phyloP scores from a whole-genome alignment of 2,329 filamentous ascomycete species.

The Metarhizium rileyi region DNA sequence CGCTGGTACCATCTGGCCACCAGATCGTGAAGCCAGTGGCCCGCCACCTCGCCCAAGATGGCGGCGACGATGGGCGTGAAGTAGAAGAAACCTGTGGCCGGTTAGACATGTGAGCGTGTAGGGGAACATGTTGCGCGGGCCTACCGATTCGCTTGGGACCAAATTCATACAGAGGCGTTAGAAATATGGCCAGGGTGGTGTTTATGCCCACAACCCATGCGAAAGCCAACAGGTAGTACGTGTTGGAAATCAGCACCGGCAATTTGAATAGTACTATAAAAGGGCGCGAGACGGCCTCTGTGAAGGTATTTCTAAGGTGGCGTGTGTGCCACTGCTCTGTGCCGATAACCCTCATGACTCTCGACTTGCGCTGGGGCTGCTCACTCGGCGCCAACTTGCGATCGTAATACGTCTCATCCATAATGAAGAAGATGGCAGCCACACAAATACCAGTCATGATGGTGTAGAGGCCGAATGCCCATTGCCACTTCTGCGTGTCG shows the following conservation, averaged over 20 bases:
- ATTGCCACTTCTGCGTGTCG: conserved; percentile 32
- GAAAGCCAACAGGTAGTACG: conserved; percentile 25
- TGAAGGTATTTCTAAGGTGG: conserved; percentile 24
- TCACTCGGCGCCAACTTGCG: conserved; percentile 25
- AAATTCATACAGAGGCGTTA: conserved; percentile 40
- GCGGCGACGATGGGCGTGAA: conserved; percentile 47
- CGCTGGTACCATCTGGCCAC: conserved; percentile 34
- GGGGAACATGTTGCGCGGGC: background rate
- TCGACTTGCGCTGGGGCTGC: conserved; percentile 13
- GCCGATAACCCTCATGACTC: conserved; percentile 14
- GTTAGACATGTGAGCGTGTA: background rate
- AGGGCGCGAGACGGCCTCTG: conserved; percentile 28
- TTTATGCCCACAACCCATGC: conserved; percentile 47
- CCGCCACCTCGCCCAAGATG: conserved; percentile 40
- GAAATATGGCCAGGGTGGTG: conserved; percentile 42
- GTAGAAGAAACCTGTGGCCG: conserved; percentile 34
- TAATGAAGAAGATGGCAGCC: conserved; percentile 28
- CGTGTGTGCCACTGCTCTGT: conserved; percentile 7
- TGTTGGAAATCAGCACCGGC: conserved; percentile 21
- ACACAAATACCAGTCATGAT: conserved; percentile 28
- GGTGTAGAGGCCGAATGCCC: conserved; percentile 38
- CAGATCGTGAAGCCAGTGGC: conserved; percentile 47
- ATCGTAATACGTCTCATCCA: conserved; percentile 42
- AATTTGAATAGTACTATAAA: conserved; percentile 30
- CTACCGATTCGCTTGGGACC: conserved; percentile 36